phyloP scores from a whole-genome alignment of 768 basidiomycete genomes.

The Lentinus brumalis region DNA sequence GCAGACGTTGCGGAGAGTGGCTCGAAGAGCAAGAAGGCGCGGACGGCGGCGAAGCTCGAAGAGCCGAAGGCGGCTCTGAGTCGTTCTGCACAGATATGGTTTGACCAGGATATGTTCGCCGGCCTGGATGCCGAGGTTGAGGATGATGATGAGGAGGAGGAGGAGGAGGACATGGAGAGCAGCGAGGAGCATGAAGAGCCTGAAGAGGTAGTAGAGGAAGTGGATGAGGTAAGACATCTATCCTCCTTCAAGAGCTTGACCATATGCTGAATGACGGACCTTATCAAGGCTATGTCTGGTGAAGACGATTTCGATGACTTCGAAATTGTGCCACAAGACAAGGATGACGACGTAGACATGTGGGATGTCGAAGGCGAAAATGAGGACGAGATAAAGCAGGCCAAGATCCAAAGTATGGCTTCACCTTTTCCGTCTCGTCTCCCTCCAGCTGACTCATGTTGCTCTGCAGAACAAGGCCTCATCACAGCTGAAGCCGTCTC shows the following conservation, averaged over 20 bases:
- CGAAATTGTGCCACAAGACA: constrained; percentile 70
- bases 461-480: constrained; percentile 69
- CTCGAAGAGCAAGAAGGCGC: constrained; percentile 49
- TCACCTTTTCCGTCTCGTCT: neutral
- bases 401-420: constrained; percentile 65
- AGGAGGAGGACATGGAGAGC: constrained; percentile 31
- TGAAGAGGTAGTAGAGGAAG: constrained; percentile 17
- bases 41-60: constrained; percentile 52
- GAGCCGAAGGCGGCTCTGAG: constrained; percentile 40
- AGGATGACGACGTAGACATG: constrained; percentile 61
- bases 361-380: constrained; percentile 86
- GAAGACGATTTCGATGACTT: constrained; percentile 60
- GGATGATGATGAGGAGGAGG: constrained; percentile 41
- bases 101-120: constrained; percentile 89
- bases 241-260: neutral
- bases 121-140: constrained; percentile 51
- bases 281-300: constrained; percentile 6
- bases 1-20: constrained; percentile 14
- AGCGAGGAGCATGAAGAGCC: constrained; percentile 38
- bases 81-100: constrained; percentile 86
- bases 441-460: neutral
- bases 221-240: constrained; percentile 13
- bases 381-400: constrained; percentile 66
- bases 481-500: constrained; percentile 89
- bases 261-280: neutral